These are phyloP conservation scores for Arctium lappa DNA, from an alignment of 129 eudicot genomes.

Conservation along the genomic window DNA sequence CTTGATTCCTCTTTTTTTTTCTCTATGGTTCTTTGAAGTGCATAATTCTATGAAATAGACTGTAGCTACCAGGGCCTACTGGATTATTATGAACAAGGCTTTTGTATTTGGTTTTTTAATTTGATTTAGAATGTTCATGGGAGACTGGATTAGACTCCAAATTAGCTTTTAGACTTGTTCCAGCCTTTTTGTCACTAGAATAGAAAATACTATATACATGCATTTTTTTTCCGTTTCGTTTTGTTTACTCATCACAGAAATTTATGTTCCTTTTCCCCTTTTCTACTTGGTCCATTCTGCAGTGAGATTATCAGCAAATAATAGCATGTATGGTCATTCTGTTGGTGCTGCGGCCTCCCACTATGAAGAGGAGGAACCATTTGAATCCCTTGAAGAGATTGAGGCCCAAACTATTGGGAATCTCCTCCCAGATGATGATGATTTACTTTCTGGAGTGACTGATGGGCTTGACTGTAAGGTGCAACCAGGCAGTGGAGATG, in stretches of 20 bases:
- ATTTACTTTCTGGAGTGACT: slow-evolving; percentile 87
- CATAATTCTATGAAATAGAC: background rate
- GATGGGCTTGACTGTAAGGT: slow-evolving; percentile 57
- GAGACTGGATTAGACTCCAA: background rate
- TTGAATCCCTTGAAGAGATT: slow-evolving; percentile 84
- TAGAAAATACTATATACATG: background rate
- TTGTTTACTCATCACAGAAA: background rate
- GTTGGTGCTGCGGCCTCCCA: slow-evolving; percentile 60
- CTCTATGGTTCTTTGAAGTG: background rate
- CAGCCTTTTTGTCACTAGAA: background rate
- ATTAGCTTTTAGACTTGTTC: background rate
- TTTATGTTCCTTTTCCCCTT: background rate
- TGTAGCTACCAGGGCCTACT: background rate
- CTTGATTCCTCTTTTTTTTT: background rate
- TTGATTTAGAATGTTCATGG: background rate
- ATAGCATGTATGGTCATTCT: slow-evolving; percentile 53
- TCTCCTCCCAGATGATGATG: slow-evolving; percentile 94
- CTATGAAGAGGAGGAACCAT: slow-evolving; percentile 64
- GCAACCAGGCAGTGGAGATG: slow-evolving; percentile 53
- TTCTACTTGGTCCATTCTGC: slow-evolving; percentile 32
- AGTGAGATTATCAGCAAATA: slow-evolving; percentile 66
- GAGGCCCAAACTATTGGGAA: slow-evolving; percentile 97
- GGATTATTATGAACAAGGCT: background rate
- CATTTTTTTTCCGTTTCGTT: background rate
- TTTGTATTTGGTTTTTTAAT: background rate